These are phyloP conservation scores for Aureobasidium namibiae DNA, from an alignment of 2,329 filamentous ascomycete genomes.

Conservation along the genomic window DNA sequence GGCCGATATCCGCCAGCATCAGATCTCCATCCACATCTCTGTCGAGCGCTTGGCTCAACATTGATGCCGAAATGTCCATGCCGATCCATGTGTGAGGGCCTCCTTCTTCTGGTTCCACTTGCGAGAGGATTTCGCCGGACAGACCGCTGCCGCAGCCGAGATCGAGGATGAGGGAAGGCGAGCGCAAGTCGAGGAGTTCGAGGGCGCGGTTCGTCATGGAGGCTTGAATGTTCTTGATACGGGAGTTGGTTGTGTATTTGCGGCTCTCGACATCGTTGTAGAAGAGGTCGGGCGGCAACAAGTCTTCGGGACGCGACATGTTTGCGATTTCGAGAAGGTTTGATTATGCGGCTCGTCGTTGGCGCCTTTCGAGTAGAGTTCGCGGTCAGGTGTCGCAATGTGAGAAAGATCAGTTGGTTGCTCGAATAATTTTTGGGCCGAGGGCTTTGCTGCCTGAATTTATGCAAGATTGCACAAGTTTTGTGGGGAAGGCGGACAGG, in stretches of 20 bases:
- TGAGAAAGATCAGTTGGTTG: neutral
- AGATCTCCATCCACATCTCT: constrained; percentile 88
- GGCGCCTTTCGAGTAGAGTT: neutral
- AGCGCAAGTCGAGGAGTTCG: constrained; percentile 72
- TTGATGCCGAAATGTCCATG: constrained; percentile 90
- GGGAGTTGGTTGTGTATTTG: constrained; percentile 94
- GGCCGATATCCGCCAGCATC: constrained; percentile 89
- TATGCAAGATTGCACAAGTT: neutral
- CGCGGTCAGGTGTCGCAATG: neutral
- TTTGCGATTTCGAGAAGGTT: constrained; percentile 28
- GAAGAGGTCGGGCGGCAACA: constrained; percentile 88
- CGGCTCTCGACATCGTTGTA: constrained; percentile 93
- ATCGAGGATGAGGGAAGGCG: constrained; percentile 84
- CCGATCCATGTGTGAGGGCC: constrained; percentile 94
- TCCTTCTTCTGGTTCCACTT: constrained; percentile 58
- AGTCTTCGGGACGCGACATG: constrained; percentile 97
- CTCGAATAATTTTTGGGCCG: neutral
- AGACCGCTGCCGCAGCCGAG: constrained; percentile 94
- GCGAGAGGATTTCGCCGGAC: constrained; percentile 84
- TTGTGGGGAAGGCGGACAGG: neutral
- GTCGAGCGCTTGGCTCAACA: constrained; percentile 92
- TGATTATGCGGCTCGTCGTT: no score
- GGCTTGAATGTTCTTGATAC: constrained; percentile 91
- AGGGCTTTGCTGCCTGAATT: neutral
- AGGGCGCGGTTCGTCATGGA: constrained; percentile 91